Conservation (phyloP, 345 rosid species). For the Carallia brachiata region DNA sequence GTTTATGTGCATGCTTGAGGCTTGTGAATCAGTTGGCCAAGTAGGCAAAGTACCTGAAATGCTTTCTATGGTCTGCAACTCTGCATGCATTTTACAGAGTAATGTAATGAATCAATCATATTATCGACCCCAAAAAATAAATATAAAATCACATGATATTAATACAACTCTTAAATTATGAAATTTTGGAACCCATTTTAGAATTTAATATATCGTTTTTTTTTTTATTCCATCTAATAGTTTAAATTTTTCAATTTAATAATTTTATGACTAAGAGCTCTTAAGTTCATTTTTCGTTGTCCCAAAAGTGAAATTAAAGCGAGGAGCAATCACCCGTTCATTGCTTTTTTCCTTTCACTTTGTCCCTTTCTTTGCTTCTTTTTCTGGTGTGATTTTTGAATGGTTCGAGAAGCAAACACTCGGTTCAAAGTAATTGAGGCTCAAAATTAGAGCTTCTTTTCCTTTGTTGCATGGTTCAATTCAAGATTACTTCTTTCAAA, state of each 20-base stretch:
- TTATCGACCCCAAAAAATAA: background rate
- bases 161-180: no score
- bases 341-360: slow-evolving; percentile 22
- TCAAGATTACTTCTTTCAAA: background rate
- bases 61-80: no score
- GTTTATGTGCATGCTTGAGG: background rate
- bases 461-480: slow-evolving; percentile 36
- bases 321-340: slow-evolving; percentile 21
- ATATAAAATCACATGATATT: background rate
- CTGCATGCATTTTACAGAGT: no score
- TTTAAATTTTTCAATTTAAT: no score
- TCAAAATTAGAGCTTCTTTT: slow-evolving; percentile 25
- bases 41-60: no score
- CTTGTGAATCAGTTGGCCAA: no score
- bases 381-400: slow-evolving; percentile 40
- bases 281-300: background rate
- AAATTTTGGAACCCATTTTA: no score
- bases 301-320: slow-evolving; percentile 35
- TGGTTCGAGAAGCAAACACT: slow-evolving; percentile 53
- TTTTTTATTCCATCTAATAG: no score
- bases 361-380: slow-evolving; percentile 8
- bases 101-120: no score
- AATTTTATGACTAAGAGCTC: no score
- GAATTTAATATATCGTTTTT: no score
- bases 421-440: slow-evolving; percentile 52